Percentiles rank a stretch among this genome's conserved stretches.
phyloP scores from a whole-genome alignment of 257 asterid genomes.

The Solanum chiquidenum region DNA sequence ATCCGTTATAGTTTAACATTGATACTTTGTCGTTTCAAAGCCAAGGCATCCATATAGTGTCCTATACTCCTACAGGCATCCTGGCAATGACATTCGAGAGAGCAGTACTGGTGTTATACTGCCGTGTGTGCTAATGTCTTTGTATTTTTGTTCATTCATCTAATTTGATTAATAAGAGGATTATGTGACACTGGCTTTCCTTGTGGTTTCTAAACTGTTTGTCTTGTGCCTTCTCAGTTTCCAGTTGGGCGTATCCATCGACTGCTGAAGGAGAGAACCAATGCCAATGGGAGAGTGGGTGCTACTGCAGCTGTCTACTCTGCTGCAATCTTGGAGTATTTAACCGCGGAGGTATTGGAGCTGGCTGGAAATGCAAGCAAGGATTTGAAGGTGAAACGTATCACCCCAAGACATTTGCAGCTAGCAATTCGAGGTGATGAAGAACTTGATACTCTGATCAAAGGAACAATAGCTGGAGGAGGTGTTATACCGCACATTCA shows the following conservation, averaged over 20 bases:
- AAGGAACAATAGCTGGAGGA: conserved; percentile 34
- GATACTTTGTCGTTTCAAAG: background rate
- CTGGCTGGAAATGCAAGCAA: conserved; percentile 31
- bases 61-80: background rate
- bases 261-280: conserved; percentile 21
- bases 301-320: conserved; percentile 35
- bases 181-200: background rate
- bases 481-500: conserved; percentile 33
- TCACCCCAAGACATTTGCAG: conserved; percentile 30
- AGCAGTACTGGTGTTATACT: background rate
- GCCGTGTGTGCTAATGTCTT: background rate
- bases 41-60: background rate
- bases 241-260: conserved; percentile 36
- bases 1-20: background rate
- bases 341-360: conserved; percentile 31
- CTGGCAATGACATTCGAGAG: background rate
- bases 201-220: background rate
- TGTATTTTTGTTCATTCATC: background rate
- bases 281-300: conserved; percentile 30
- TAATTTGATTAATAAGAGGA: background rate
- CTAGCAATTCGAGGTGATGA: conserved; percentile 34
- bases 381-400: conserved; percentile 33
- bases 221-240: conserved; percentile 10
- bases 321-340: conserved; percentile 31
- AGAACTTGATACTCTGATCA: conserved; percentile 31